These are phyloP conservation scores for Alternaria brassicicola DNA, from an alignment of 2,329 filamentous ascomycete species.

Conservation along the genomic window DNA sequence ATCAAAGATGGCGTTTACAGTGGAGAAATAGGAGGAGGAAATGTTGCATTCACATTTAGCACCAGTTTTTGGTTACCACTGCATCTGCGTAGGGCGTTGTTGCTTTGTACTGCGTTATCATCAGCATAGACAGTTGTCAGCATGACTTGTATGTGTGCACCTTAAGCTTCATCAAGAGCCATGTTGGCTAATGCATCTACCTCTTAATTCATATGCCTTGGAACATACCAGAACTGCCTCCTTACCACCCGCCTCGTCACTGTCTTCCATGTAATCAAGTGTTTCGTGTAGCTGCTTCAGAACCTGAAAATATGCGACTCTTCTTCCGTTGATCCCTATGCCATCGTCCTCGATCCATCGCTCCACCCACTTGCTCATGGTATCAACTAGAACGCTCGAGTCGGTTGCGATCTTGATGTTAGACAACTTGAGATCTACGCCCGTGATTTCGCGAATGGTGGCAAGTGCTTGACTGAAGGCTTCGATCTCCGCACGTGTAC, in stretches of 20 bases:
- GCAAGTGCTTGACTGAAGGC: conserved; percentile 15
- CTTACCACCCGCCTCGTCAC: conserved; percentile 10
- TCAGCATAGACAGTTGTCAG: neutral
- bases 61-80: conserved; percentile 25
- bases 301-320: conserved; percentile 33
- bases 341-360: conserved; percentile 43
- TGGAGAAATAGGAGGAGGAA: neutral
- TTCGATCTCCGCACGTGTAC: conserved; percentile 12
- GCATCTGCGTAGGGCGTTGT: conserved; percentile 15
- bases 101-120: conserved; percentile 4
- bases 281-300: conserved; percentile 21
- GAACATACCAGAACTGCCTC: conserved; percentile 37
- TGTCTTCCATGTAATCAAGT: conserved; percentile 19
- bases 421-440: neutral
- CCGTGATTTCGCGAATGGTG: conserved; percentile 9
- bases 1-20: neutral
- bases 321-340: conserved; percentile 27
- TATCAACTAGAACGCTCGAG: conserved; percentile 45
- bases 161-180: conserved; percentile 47
- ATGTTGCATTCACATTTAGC: conserved; percentile 22
- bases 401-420: conserved; percentile 33
- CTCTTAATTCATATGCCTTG: conserved; percentile 23
- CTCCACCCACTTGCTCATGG: conserved; percentile 39
- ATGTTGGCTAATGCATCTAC: conserved; percentile 26
- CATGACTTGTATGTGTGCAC: neutral